Base-by-base conservation (phyloP, 179 eudicot genomes). In the Corrigiola litoralis region DNA sequence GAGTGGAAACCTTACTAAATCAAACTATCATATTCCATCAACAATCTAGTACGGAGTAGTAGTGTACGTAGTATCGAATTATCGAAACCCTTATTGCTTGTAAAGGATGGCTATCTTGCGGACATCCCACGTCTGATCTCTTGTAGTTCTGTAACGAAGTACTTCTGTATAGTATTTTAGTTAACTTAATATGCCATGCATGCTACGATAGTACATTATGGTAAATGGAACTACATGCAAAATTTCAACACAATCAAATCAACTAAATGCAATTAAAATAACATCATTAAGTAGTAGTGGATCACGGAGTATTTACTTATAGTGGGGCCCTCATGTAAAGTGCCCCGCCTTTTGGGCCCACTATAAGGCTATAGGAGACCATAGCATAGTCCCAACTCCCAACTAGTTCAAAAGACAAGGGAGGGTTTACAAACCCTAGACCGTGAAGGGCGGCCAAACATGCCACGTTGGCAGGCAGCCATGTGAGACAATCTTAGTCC, bases 391-490 rank as follows among this genome's bases (percentile, higher is more conserved):
- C 49, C 21, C 52, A 51, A 61, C 59, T 28, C 38, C 64, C 57
- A 38, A 48, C 20, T 46, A 32, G 46, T 44, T 5, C 2, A 62
- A 44, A 54, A 14, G 57, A 67, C 72, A 58, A 70, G 23, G 18
- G 64, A 16, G 9, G 11, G 38, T 49, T 20, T 67, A 27, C 50
- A 41, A 61, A 68, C 64, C 77, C 72, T 38, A 73, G 68, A 68
- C 53, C 77, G 65, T 40, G 47, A 73, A 61, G 46, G 14, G 44
- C 24, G 77, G 72, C 11, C 20, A 2, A 47, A 2, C 21, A 7
- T 20, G 71, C 76, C 68, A 67, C 77, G 69, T n/a, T 67, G 59
- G 68, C 71, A 55, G 16, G 46, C 64, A 67, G 46, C 72, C 69
- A 61, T 56, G 72, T 67, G 77, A 63, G 54, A 32, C 33, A 41